Evolutionary conservation across 345 rosid genomes (phyloP).

Genomic region (Draba incana): DNA sequence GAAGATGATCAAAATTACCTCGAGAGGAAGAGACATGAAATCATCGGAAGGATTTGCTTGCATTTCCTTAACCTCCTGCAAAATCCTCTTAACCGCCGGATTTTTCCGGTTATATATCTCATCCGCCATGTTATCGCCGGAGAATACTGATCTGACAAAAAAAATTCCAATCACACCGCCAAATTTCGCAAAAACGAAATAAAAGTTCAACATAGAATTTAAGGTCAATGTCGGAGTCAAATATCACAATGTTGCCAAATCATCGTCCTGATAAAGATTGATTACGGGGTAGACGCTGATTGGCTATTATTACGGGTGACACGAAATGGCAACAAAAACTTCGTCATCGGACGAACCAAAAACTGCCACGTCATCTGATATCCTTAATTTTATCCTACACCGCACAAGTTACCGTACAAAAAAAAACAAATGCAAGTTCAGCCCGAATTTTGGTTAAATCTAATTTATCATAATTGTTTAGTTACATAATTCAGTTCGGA

Average conservation of each 20-base stretch:
- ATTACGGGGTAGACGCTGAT: constrained; percentile 6
- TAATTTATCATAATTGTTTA: too few relatives aligned
- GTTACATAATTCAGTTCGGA: too few relatives aligned
- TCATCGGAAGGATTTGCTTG: constrained; percentile 96
- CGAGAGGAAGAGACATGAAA: constrained; percentile 96
- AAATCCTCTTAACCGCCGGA: constrained; percentile 94
- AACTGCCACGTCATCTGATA: constrained; percentile 6
- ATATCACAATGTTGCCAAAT: constrained; percentile 9
- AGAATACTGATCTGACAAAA: neutral
- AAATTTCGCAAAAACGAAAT: neutral
- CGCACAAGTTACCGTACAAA: too few relatives aligned
- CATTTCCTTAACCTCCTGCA: constrained; percentile 98
- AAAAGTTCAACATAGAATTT: neutral
- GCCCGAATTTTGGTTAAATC: too few relatives aligned
- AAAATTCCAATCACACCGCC: constrained; percentile 17
- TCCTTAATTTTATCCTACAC: too few relatives aligned
- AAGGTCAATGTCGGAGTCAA: constrained; percentile 1
- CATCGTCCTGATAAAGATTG: neutral
- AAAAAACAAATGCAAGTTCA: too few relatives aligned
- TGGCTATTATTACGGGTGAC: neutral
- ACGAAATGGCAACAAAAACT: too few relatives aligned
- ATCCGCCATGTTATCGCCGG: constrained; percentile 58
- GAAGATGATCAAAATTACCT: constrained; percentile 47
- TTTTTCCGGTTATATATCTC: constrained; percentile 86
- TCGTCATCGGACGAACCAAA: neutral